Base-by-base conservation (phyloP, 805 yeast genomes). In the Komagataella pseudopastoris region DNA sequence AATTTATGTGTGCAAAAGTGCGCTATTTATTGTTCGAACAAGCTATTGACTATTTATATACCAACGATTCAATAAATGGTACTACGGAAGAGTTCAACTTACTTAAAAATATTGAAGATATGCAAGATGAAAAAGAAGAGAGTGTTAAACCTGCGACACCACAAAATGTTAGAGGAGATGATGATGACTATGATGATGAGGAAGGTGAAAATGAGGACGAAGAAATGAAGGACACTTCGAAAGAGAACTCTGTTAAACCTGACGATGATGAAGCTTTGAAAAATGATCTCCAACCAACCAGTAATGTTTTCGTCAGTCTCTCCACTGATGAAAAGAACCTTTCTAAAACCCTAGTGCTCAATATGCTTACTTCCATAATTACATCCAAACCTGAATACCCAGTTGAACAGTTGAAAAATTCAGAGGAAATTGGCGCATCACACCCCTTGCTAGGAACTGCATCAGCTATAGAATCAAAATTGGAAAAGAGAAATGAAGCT, bases 21-120 rank as follows among this genome's bases (percentile, higher is more conserved):
- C 69, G 91, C 55, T 84, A 83, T 56, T 72, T 84, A 10, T 66
- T 85, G 22, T 85, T 87, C 79, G 90, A 85, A 58, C 80, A 77
- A 60, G 89, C 84, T 18, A 71, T 80, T 7, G 83, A 80, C 59
- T 67, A 60, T 55, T 70, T 64, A 56, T 74, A 67, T 54, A 54
- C 53, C 44, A 58, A 49, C 59, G 54, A 23, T 63, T 50, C 46
- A 54, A 51, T 23, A 57, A 55, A 8, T 50, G 51, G 6, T 20
- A 24, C 3, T 44, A 51, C 14, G 50, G 12, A 51, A 4, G 52
- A 54, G n/a, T 55, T 51, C 30, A 55, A 54, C 24, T 56, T 51
- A 6, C 58, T 63, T 45, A 55, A 57, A 6, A 23, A 51, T 4
- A 48, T 61, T 5, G 67, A 56, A 8, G 71, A 65, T 10, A 70